Conservation (phyloP, 768 basidiomycete genomes). For the Mycena vulgaris region DNA sequence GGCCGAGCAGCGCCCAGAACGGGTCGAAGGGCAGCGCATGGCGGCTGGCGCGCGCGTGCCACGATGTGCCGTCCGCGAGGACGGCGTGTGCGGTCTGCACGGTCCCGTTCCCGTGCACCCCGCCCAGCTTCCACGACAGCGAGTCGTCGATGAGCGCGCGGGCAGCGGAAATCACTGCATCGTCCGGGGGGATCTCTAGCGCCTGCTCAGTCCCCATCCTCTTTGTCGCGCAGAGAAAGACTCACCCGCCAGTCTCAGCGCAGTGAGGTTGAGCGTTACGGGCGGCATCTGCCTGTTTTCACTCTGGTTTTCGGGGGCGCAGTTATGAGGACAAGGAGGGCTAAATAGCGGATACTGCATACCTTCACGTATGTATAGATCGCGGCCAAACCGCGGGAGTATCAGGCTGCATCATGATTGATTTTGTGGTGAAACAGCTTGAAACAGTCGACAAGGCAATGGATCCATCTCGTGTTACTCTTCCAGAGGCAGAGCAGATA, state of each 20-base stretch:
- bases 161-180: conserved; percentile 11
- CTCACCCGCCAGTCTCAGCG: conserved; percentile 14
- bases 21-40: conserved; percentile 15
- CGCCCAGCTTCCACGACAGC: conserved; percentile 16
- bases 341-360: too few relatives aligned
- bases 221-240: not conserved
- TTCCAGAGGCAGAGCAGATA: too few relatives aligned
- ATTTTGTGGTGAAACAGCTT: too few relatives aligned
- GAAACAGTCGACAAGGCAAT: too few relatives aligned
- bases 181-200: conserved; percentile 13
- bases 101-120: not conserved
- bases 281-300: not conserved
- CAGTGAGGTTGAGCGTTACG: conserved; percentile 4
- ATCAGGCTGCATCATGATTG: too few relatives aligned
- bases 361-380: too few relatives aligned
- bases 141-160: conserved; percentile 2
- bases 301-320: too few relatives aligned
- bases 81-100: conserved; percentile 4
- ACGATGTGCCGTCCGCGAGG: conserved; percentile 10
- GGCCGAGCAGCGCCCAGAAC: conserved; percentile 20
- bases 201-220: not conserved
- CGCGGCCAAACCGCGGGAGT: too few relatives aligned
- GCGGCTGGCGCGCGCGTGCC: conserved; percentile 14
- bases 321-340: too few relatives aligned
- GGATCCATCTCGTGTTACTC: too few relatives aligned